Evolutionary conservation across 192 early-diverging fungal genomes (phyloP), one percentile per base, ranked within the genome.

Genomic region (Rhizophagus sp.): DNA sequence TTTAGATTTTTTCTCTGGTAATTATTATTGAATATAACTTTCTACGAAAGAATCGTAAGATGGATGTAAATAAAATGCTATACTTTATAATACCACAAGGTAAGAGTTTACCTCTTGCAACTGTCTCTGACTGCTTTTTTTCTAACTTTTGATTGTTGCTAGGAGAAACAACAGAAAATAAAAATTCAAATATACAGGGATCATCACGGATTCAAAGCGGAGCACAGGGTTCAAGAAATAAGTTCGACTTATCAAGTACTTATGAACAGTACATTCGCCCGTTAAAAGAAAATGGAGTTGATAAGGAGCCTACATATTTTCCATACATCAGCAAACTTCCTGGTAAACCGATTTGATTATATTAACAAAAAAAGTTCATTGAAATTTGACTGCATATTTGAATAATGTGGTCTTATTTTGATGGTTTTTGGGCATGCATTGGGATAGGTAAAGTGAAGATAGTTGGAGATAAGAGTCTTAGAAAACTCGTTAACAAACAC

Each of bases 381-480:
- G 22, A 36, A 19, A 33, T 34, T 68, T 44, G 67, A 39, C 22
- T 39, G 36, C 33, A 39, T 69, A 39, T 22, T 39, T 69, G 36
- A 30, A 69, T 22, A 68, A 69, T 22, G 22, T 69, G 8, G 9
- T 41, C 22, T 22, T 39, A 36, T 69, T 69, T 69, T 69, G 67
- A 33, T 25, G 64, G 13, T 66, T 66, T 33, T 66, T 36, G 30
- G 13, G 44, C 44, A 47, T 47, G 44, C 44, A 47, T 47, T 47
- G 44, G 30, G 36, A 69, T 39, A 69, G 67, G 67, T 36, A 69
- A 69, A 69, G 36, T 69, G 34, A 69, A 69, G 22, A 69, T 69
- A 69, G 34, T 69, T 41, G 30, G 33, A 22, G 67, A 69, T 69
- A 69, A 39, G 44, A 69, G 67, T 41, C 34, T 69, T 36, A 69